phyloP scores from a whole-genome alignment of 1,284 basidiomycete species.

The Ustilago loliicola region DNA sequence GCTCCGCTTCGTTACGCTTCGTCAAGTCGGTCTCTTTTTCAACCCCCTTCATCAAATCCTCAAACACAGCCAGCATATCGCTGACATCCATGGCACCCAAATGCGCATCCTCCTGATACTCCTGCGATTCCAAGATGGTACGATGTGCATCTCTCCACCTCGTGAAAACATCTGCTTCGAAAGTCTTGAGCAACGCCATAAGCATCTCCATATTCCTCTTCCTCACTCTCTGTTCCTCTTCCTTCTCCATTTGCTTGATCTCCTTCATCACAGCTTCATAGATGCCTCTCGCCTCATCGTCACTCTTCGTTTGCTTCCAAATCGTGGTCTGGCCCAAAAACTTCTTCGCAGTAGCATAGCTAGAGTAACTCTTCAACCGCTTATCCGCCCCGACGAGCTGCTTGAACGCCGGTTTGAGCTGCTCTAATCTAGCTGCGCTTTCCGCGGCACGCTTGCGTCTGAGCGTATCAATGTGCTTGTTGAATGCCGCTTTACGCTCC shows the following conservation, averaged over 20 bases:
- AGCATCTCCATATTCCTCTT: slow-evolving; percentile 62
- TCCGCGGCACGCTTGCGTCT: slow-evolving; percentile 54
- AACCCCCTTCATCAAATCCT: slow-evolving; percentile 60
- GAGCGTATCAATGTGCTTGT: slow-evolving; percentile 69
- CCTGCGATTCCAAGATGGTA: slow-evolving; percentile 61
- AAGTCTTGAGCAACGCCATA: slow-evolving; percentile 61
- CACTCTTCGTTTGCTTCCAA: slow-evolving; percentile 45
- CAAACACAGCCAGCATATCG: slow-evolving; percentile 67
- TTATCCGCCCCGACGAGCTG: slow-evolving; percentile 28
- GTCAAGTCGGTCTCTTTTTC: slow-evolving; percentile 54
- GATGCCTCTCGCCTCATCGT: slow-evolving; percentile 52
- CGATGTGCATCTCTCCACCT: slow-evolving; percentile 68
- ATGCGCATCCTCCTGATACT: slow-evolving; percentile 57
- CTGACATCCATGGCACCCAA: slow-evolving; percentile 52
- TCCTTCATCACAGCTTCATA: slow-evolving; percentile 54
- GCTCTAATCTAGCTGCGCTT: slow-evolving; percentile 36
- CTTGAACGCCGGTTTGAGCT: slow-evolving; percentile 53
- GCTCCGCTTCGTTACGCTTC: slow-evolving; percentile 26
- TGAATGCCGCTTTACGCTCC: slow-evolving; percentile 88
- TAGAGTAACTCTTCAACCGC: slow-evolving; percentile 59
- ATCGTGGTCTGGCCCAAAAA: slow-evolving; percentile 16
- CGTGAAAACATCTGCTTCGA: slow-evolving; percentile 65
- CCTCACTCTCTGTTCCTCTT: slow-evolving; percentile 36
- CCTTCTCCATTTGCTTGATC: slow-evolving; percentile 46
- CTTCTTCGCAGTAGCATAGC: slow-evolving; percentile 59